Base-by-base conservation (phyloP, 495 filamentous ascomycete genomes). In the Jackrogersella multiformis region DNA sequence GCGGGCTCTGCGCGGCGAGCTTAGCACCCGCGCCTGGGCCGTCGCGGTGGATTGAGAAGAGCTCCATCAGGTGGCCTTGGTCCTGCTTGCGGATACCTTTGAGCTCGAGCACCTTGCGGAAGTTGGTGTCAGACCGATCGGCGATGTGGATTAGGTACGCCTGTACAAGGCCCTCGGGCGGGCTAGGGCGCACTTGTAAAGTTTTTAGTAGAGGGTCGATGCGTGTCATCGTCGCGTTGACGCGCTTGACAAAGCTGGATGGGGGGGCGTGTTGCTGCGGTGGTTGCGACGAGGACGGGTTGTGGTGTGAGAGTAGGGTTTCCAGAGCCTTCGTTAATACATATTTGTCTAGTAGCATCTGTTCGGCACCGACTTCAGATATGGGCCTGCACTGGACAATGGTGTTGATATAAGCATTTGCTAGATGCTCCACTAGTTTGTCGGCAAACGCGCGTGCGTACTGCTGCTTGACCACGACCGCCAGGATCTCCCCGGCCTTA, bases 341-440 rank as follows among this genome's bases (percentile, higher is more conserved):
- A 73, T 98, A 97, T 51, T 91, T 89, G 74, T 99, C 96, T 2
- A 99, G 86, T 5, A 99, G 85, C 93, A 99, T 97, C 87, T 96
- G 95, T 78, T 99, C 96, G n/a, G 95, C 95, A 21, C 93, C 95
- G 48, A 93, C 92, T 76, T 97, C 94, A 13, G 91, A 92, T 55
- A 99, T 87, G 16, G 95, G 95, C 63, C 84, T 89, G 79, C 92
- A 96, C 73, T 92, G 91, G 41, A 96, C 92, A 62, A 97, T 87
- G 66, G 91, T 96, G 35, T 81, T 76, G 69, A 97, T 85, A 76
- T 94, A 99, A 5, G 90, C 78, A 61, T 84, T 90, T 15, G 90
- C 88, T 54, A 97, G 80, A 61, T 90, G 81, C 72, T 99, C 96
- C 13, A 99, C 92, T 15, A 97, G 75, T 69, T 97, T 92, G 72